Conservation (phyloP, 352 stramenopile species). For the Globisporangium paddicum region DNA sequence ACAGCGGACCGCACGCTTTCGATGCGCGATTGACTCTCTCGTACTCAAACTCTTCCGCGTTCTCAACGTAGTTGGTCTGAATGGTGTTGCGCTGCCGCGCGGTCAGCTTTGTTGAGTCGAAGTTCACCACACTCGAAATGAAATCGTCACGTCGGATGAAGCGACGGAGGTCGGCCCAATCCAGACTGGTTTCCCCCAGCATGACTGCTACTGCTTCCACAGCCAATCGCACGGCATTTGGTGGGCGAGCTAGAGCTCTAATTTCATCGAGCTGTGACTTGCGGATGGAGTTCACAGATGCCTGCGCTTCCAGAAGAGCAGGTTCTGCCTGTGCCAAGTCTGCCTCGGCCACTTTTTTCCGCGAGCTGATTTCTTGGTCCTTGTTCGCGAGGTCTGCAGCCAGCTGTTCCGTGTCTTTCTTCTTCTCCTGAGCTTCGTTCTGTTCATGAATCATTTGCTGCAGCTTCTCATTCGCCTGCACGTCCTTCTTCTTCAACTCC, state of each 20-base stretch:
- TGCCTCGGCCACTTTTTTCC: slow-evolving; percentile 93
- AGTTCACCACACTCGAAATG: slow-evolving; percentile 99
- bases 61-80: slow-evolving; percentile 94
- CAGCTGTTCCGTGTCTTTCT: slow-evolving; percentile 96
- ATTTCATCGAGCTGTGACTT: slow-evolving; percentile 99
- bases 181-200: slow-evolving; percentile 94
- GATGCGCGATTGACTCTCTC: slow-evolving; percentile 92
- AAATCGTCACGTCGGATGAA: slow-evolving; percentile 98
- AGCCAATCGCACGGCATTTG: slow-evolving; percentile 95
- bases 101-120: slow-evolving; percentile 97
- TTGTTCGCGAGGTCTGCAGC: slow-evolving; percentile 93
- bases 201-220: slow-evolving; percentile 98
- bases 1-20: slow-evolving; percentile 98
- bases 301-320: slow-evolving; percentile 94
- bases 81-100: slow-evolving; percentile 93
- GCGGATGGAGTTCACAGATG: slow-evolving; percentile 97
- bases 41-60: slow-evolving; percentile 86
- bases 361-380: slow-evolving; percentile 93
- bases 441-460: slow-evolving; percentile 99
- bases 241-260: slow-evolving; percentile 93
- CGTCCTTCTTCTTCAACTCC: slow-evolving; percentile 96
- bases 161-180: slow-evolving; percentile 97
- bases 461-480: slow-evolving; percentile 97
- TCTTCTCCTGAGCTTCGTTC: slow-evolving; percentile 96
- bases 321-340: slow-evolving; percentile 98